Evolutionary conservation across 768 basidiomycete species (phyloP).

Genomic region (Xerocomellus chrysenteron): DNA sequence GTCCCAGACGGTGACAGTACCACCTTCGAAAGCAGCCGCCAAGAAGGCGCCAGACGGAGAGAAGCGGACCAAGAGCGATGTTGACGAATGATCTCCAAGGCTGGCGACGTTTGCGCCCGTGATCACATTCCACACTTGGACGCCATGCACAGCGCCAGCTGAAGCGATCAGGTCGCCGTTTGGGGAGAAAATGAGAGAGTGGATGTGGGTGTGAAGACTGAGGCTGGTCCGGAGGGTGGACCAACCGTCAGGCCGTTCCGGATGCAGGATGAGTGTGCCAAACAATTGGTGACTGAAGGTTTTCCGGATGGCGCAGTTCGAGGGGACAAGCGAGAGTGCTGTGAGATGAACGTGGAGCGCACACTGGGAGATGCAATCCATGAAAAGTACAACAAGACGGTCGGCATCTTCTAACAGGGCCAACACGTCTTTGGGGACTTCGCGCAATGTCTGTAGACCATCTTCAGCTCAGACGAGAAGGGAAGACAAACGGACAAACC

Average conservation of each 20-base stretch:
- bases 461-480: not conserved
- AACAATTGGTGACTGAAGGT: conserved; percentile 9
- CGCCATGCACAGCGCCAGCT: conserved; percentile 11
- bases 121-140: conserved; percentile 23
- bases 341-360: conserved; percentile 21
- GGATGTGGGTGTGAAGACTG: conserved; percentile 2
- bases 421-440: conserved; percentile 5
- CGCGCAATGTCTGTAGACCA: conserved; percentile 2
- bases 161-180: conserved; percentile 15
- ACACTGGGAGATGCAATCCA: conserved; percentile 19
- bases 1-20: conserved; percentile 20
- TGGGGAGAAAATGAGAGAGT: conserved; percentile 18
- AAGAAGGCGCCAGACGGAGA: conserved; percentile 20
- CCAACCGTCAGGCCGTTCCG: not conserved
- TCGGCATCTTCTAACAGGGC: conserved; percentile 18
- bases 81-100: conserved; percentile 11
- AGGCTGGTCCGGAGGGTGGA: not conserved
- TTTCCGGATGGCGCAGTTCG: not conserved
- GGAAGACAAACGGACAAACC: not conserved
- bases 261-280: not conserved
- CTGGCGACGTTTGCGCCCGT: conserved; percentile 22
- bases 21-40: conserved; percentile 18
- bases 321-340: conserved; percentile 1
- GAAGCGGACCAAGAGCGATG: conserved; percentile 16
- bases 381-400: conserved; percentile 19